Evolutionary conservation across 2,329 filamentous ascomycete genomes (phyloP), one percentile per base, ranked within the genome.

Genomic region (Epichloe aotearoae): DNA sequence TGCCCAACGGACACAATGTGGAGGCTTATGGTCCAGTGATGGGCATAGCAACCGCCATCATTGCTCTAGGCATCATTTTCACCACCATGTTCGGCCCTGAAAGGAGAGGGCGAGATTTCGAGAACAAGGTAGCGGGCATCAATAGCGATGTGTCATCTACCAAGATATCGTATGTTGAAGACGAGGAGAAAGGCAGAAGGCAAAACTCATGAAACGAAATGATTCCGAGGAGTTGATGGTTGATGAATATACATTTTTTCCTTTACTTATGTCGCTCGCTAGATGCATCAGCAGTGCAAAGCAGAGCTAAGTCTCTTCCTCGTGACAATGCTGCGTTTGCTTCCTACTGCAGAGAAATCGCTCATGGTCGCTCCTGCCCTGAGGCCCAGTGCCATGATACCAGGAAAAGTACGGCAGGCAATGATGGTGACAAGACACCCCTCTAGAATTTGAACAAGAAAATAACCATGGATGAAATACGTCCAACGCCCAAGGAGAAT

Each of bases 21-120:
- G 77, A 85, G 47, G 83, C 83, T 0, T 89, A 89, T 57, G 86
- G 84, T 0, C 84, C 82, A 0, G 78, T 78, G 15, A 90, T 88
- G 86, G 85, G 77, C 12, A 71, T 88, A 50, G 84, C 82, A 3
- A 89, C 85, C 3, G 85, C 82, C 1, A 89, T 90, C 57, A 88
- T 89, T 55, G 83, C 81, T 1, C 44, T 79, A 0, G 85, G 84
- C 1, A 88, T 90, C 54, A 71, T 75, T 11, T 61, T 83, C 20
- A 88, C 84, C 0, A 78, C 81, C 4, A 78, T 83, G 33, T 61
- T 89, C 50, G 86, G 86, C 0, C 85, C 84, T 0, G 86, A 90
- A 75, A 84, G 82, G 68, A 75, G 82, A 44, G 86, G 86, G 2
- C 73, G 83, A 17, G 71, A 76, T 52, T 89, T 91, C 57, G 84